Base-by-base conservation (phyloP, 805 yeast genomes). In the Debaryomyces maramus region DNA sequence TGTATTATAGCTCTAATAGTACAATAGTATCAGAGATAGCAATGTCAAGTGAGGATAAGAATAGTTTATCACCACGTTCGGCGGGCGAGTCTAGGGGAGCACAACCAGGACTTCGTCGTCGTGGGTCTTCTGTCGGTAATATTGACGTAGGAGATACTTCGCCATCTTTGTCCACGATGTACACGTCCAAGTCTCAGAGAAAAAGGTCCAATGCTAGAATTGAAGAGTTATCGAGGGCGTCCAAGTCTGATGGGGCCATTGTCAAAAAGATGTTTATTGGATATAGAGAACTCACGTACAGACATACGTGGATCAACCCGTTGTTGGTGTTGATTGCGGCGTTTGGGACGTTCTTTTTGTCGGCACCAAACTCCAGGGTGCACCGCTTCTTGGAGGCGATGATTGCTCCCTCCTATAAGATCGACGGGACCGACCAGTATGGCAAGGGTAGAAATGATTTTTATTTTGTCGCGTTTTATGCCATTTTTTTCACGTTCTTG, bases 391-490 rank as follows among this genome's bases (percentile, higher is more conserved):
- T 88, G 42, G 80, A 77, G 52, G 72, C 70, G 60, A 81, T 86
- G 62, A 72, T 88, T 28, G 61, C 77, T 4, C 71, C 85, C 10
- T 81, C 93, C 0, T 85, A 88, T 56, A 70, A 71, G 34, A 72
- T 81, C 31, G 78, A 71, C 16, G 81, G 77, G 19, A 73, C 86
- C 1, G 77, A 80, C 38, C 79, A 77, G 39, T 93, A 90, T 60
- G 97, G 87, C 19, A 93, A 93, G 64, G 99, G 99, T 41, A 68
- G 58, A 33, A 80, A 81, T 53, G 99, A 93, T 65, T 76, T 89
- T 48, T 73, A 73, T 16, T 93, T 89, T 67, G 87, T 91, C 11
- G 72, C 73, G 14, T 88, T 79, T 60, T 82, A 87, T 66, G 85
- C 91, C 75, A 63, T 93, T 27, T 82, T 89, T 52, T 90, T 93